Conservation (phyloP, 164 flowering plant genomes). For the Piper betle region DNA sequence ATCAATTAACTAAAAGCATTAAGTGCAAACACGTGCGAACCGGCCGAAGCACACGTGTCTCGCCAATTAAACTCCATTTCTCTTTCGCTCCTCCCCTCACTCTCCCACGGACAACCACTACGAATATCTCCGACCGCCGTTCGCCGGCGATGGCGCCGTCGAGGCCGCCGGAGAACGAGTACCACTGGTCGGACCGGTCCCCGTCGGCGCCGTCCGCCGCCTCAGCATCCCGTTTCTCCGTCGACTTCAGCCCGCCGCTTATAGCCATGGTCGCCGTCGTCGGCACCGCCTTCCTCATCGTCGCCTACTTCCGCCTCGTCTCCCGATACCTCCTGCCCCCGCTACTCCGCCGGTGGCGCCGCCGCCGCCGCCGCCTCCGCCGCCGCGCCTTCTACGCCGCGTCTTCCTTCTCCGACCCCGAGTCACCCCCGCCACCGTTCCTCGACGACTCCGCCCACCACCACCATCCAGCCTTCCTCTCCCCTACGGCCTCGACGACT, state of each 20-base stretch:
- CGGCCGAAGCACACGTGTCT: too few species aligned
- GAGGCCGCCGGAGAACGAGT: conserved; percentile 5
- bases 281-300: conserved; percentile 69
- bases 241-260: conserved; percentile 77
- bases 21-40: too few species aligned
- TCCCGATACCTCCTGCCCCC: conserved; percentile 56
- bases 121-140: too few species aligned
- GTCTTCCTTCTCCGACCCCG: conserved; percentile 4
- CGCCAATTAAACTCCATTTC: too few species aligned
- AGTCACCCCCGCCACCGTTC: conserved; percentile 43
- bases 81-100: too few species aligned
- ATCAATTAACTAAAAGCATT: too few species aligned
- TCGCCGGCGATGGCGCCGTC: not conserved
- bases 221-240: conserved; percentile 23
- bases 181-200: conserved; percentile 12
- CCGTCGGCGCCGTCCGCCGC: conserved; percentile 6
- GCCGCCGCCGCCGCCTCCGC: conserved; percentile 35
- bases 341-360: conserved; percentile 14
- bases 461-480: conserved; percentile 31
- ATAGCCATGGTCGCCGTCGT: conserved; percentile 83
- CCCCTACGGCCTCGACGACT: conserved; percentile 25
- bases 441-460: conserved; percentile 56
- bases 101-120: too few species aligned
- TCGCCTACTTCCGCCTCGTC: conserved; percentile 78
- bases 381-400: too few species aligned